A percentile compares a stretch with the other conserved stretches of the same genome.
Evolutionary conservation across 1,284 basidiomycete genomes (phyloP).

Genomic region (Heimioporus retisporus): DNA sequence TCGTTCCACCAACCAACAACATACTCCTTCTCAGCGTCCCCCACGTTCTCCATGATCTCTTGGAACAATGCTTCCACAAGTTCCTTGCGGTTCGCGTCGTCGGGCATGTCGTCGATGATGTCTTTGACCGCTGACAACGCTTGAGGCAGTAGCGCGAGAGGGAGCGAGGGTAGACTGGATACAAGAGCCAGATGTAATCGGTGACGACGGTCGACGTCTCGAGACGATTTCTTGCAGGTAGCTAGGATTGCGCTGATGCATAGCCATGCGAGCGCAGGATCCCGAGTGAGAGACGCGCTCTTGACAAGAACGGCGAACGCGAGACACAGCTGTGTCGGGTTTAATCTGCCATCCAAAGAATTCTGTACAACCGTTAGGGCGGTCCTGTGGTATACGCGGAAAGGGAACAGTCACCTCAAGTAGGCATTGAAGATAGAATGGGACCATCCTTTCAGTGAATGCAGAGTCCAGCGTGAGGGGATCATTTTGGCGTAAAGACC

Average conservation of each 20-base stretch:
- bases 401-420: conserved; percentile 60
- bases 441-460: conserved; percentile 67
- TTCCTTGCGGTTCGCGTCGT: conserved; percentile 48
- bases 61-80: conserved; percentile 65
- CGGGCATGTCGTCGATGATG: conserved; percentile 42
- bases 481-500: conserved; percentile 17
- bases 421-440: conserved; percentile 73
- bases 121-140: conserved; percentile 58
- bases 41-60: conserved; percentile 69
- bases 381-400: not conserved
- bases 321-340: conserved; percentile 67
- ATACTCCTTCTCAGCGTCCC: conserved; percentile 73
- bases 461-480: conserved; percentile 27
- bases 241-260: conserved; percentile 65
- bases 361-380: conserved; percentile 58
- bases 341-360: conserved; percentile 67
- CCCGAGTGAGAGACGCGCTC: conserved; percentile 57
- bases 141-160: conserved; percentile 62
- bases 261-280: conserved; percentile 64
- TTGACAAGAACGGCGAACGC: conserved; percentile 74
- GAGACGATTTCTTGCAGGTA: conserved; percentile 31
- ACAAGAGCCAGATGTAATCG: conserved; percentile 68
- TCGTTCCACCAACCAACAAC: conserved; percentile 77
- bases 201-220: conserved; percentile 51
- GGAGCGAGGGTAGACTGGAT: conserved; percentile 67